These are phyloP conservation scores for Raffaelea ambrosiae DNA, from an alignment of 2,329 filamentous ascomycete species.

Conservation along the genomic window DNA sequence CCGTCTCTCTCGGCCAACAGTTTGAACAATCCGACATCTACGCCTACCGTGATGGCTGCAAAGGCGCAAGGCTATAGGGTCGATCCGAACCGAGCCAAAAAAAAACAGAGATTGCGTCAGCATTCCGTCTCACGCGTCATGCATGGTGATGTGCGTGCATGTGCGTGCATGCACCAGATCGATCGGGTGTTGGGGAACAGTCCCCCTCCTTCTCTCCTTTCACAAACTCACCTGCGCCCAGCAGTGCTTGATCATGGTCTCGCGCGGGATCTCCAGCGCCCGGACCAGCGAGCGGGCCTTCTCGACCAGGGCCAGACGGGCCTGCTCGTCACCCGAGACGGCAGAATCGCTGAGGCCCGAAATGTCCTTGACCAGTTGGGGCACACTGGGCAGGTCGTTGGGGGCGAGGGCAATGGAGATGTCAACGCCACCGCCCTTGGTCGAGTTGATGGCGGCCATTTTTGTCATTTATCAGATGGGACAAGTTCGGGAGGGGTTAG, in stretches of 20 bases:
- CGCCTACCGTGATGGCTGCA: slow-evolving; percentile 15
- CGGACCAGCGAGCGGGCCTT: slow-evolving; percentile 24
- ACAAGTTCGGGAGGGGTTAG: too few relatives aligned
- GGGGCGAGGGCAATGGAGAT: slow-evolving; percentile 6
- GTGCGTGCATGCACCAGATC: too few relatives aligned
- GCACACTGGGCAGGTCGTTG: slow-evolving; percentile 8
- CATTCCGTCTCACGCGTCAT: too few relatives aligned
- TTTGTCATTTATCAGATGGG: too few relatives aligned
- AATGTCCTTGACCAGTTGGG: slow-evolving; percentile 8
- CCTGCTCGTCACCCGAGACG: not conserved
- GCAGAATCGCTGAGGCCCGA: not conserved
- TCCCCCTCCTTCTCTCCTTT: too few relatives aligned
- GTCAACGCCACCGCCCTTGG: too few relatives aligned
- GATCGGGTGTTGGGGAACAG: too few relatives aligned
- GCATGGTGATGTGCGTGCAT: too few relatives aligned
- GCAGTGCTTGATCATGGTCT: slow-evolving; percentile 36
- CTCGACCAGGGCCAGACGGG: slow-evolving; percentile 22
- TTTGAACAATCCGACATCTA: slow-evolving; percentile 27
- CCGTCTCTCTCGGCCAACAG: slow-evolving; percentile 22
- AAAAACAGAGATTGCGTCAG: too few relatives aligned
- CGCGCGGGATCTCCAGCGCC: slow-evolving; percentile 35
- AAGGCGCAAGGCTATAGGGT: not conserved
- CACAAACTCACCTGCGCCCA: slow-evolving; percentile 30
- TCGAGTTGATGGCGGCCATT: too few relatives aligned
- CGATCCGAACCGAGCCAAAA: too few relatives aligned